Conservation (phyloP, 2,329 filamentous ascomycete species). For the Chrysoporthe cubensis region DNA sequence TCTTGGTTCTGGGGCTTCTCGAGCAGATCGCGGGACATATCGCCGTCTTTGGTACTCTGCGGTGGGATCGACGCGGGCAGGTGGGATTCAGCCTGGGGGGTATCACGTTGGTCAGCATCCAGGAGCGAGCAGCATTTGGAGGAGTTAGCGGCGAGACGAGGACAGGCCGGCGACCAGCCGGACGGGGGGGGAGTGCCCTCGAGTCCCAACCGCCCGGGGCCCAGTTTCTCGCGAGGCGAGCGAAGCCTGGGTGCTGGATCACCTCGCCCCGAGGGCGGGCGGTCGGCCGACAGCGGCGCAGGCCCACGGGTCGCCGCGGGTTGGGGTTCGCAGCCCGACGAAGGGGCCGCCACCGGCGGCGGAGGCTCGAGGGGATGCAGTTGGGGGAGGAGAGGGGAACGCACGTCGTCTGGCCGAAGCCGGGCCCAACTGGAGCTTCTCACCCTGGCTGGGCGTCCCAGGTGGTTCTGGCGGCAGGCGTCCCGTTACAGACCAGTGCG, state of each 20-base stretch:
- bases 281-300: not conserved
- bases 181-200: not conserved
- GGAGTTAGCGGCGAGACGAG: conserved; percentile 1
- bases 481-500: conserved; percentile 8
- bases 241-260: conserved; percentile 6
- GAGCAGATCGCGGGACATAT: conserved; percentile 41
- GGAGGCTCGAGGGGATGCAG: not conserved
- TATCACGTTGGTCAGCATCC: conserved; percentile 24
- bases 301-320: not conserved
- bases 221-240: not conserved
- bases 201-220: not conserved
- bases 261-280: not conserved
- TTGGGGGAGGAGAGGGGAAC: conserved; percentile 4
- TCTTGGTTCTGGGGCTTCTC: conserved; percentile 42
- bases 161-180: not conserved
- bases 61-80: conserved; percentile 24
- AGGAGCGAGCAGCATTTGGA: not conserved
- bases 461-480: conserved; percentile 13
- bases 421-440: conserved; percentile 19
- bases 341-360: not conserved
- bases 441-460: conserved; percentile 13
- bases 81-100: conserved; percentile 21
- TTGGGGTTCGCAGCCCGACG: not conserved
- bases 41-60: conserved; percentile 20
- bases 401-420: conserved; percentile 25